phyloP scores from a whole-genome alignment of 192 early-diverging fungal species.

The Entophlyctis helioformis region DNA sequence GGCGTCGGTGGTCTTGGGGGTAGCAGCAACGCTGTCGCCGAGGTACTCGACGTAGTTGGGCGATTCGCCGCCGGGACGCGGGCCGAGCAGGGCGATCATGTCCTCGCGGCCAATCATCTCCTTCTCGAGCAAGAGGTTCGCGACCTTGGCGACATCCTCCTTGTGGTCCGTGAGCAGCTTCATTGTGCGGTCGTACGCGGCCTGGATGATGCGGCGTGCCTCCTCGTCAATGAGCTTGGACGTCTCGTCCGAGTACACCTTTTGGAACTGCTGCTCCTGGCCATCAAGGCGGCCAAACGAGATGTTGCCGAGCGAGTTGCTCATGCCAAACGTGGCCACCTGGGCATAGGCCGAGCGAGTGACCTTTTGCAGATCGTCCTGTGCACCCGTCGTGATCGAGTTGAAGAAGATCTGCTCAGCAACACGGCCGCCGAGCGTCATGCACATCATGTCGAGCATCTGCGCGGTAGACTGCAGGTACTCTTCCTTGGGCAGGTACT shows the following conservation, averaged over 20 bases:
- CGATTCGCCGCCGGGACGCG: too few species aligned
- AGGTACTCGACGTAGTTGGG: background rate
- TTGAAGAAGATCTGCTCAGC: constrained; percentile 89
- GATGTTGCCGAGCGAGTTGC: constrained; percentile 70
- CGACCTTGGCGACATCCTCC: constrained; percentile 83
- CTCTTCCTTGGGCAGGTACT: constrained; percentile 97
- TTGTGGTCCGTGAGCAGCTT: constrained; percentile 76
- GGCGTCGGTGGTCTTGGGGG: background rate
- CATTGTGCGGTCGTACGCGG: constrained; percentile 74
- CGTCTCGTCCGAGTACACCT: constrained; percentile 94
- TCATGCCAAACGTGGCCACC: constrained; percentile 94
- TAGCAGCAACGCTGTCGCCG: background rate
- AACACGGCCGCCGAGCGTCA: constrained; percentile 46
- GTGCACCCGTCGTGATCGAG: constrained; percentile 89
- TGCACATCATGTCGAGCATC: constrained; percentile 70
- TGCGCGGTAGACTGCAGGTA: constrained; percentile 88
- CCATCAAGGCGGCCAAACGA: constrained; percentile 63
- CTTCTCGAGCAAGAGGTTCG: constrained; percentile 83
- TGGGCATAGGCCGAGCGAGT: constrained; percentile 96
- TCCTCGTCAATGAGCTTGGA: constrained; percentile 90
- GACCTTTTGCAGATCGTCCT: constrained; percentile 96
- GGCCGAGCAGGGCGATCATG: constrained; percentile 80
- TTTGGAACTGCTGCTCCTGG: constrained; percentile 67
- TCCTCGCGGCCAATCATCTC: constrained; percentile 95
- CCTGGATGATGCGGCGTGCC: constrained; percentile 68